Evolutionary conservation across 495 filamentous ascomycete species (phyloP), one percentile per base, ranked within the genome.

Genomic region (Thermothielavioides terrestris): DNA sequence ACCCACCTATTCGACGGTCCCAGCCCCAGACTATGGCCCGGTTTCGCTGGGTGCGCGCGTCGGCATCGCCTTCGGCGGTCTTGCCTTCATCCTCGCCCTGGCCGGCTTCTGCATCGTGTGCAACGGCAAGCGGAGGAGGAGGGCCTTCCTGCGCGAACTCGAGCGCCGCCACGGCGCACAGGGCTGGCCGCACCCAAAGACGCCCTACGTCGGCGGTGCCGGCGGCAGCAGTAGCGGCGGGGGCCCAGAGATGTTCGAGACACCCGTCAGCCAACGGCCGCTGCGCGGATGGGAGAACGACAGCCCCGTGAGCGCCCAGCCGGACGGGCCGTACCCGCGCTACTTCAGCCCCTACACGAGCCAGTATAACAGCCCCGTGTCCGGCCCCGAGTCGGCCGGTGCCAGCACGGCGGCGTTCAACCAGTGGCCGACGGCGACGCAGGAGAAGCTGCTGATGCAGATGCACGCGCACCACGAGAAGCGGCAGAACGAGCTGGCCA

Each of bases 281-380:
- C 57, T 76, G 20, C 66, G 67, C n/a, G 64, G 65, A 6, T 76
- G 71, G 71, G 37, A 55, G 9, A 55, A 65, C 30, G 69, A 75
- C 57, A 71, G 68, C 27, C 73, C 73, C 2, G 49, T 71, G 41
- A 73, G 66, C 49, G 66, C 67, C 2, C 46, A 44, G n/a, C 68
- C 67, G 2, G 63, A 68, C 34, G 54, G 47, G 12, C 46, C 66
- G 7, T 66, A 68, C 48, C 69, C 69, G 17, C 70, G 68, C 6
- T 76, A 76, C 54, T 73, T 74, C 53, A 72, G 68, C 15, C 73
- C 73, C 0, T 76, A 76, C 46, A 53, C 60, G 5, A 71, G 70
- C 45, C 61, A 68, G 40, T 75, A 66, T 54, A 71, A 69, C 60
- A 74, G 71, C 54, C 73, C 73, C 25, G 58, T 74, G 25, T 69